A percentile compares a stretch with the other conserved stretches of the same genome.
Evolutionary conservation across 257 asterid genomes (phyloP).

Genomic region (Cordia subcordata): DNA sequence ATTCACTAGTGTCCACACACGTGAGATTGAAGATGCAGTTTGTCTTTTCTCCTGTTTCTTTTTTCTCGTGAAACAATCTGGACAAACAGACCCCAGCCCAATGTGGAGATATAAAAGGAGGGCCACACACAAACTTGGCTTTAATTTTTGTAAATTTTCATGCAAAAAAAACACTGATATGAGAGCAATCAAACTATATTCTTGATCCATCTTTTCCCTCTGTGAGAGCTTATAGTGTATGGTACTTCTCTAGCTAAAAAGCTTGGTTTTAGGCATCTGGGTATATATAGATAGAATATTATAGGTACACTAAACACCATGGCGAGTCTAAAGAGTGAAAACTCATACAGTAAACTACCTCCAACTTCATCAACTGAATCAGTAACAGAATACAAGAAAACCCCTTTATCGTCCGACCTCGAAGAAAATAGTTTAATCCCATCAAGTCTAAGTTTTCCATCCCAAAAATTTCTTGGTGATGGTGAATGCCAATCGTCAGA

Average conservation of each 20-base stretch:
- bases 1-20: slow-evolving; percentile 32
- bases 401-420: slow-evolving; percentile 18
- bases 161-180: too few relatives aligned
- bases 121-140: slow-evolving; percentile 19
- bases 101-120: slow-evolving; percentile 33
- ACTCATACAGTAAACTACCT: slow-evolving; percentile 27
- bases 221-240: too few relatives aligned
- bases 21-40: slow-evolving; percentile 3
- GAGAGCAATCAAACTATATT: too few relatives aligned
- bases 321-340: slow-evolving; percentile 26
- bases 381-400: slow-evolving; percentile 19
- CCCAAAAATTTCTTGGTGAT: slow-evolving; percentile 40
- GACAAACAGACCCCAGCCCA: slow-evolving; percentile 19
- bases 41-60: slow-evolving; percentile 19
- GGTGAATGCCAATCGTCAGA: slow-evolving; percentile 54
- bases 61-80: slow-evolving; percentile 7
- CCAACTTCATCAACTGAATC: slow-evolving; percentile 11
- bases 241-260: too few relatives aligned
- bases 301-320: slow-evolving; percentile 3
- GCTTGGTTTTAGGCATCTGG: too few relatives aligned
- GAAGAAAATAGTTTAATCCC: slow-evolving; percentile 18
- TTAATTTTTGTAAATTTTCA: too few relatives aligned
- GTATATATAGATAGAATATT: slow-evolving; percentile 10
- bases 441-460: slow-evolving; percentile 17
- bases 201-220: too few relatives aligned